Evolutionary conservation across 1,284 basidiomycete genomes (phyloP).

Genomic region (Sphaerobolus stellatus): DNA sequence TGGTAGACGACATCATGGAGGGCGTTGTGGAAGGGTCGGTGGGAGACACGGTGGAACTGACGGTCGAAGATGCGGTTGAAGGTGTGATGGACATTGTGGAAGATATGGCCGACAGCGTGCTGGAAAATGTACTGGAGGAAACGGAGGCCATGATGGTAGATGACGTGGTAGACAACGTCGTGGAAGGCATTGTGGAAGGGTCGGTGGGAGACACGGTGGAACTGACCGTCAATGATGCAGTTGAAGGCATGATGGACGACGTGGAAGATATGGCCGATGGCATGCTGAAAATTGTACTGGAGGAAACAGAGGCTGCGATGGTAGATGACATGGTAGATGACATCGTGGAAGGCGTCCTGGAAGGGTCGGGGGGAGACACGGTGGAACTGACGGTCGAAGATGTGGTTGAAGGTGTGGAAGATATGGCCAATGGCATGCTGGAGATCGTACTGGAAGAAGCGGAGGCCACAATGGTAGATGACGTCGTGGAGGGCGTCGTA

Average conservation of each 20-base stretch:
- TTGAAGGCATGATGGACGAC: background rate
- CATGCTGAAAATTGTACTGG: background rate
- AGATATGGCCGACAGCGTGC: background rate
- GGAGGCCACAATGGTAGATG: background rate
- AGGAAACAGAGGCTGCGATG: background rate
- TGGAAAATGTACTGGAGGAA: background rate
- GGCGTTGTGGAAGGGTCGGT: background rate
- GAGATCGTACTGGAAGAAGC: background rate
- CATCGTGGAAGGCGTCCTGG: background rate
- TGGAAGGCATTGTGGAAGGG: no score
- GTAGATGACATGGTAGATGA: background rate
- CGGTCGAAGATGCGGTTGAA: background rate
- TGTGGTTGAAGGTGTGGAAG: background rate
- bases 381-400: background rate
- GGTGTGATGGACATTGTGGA: background rate
- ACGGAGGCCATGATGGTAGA: background rate
- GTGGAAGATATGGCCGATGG: background rate
- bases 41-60: background rate
- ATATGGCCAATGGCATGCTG: background rate
- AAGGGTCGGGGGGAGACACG: background rate
- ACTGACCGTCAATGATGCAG: background rate
- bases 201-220: background rate
- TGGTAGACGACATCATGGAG: background rate
- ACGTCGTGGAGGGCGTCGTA: background rate
- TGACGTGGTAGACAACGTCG: no score